These are phyloP conservation scores for Ophiostoma himal-ulmi DNA, from an alignment of 2,329 filamentous ascomycete species.

Conservation along the genomic window DNA sequence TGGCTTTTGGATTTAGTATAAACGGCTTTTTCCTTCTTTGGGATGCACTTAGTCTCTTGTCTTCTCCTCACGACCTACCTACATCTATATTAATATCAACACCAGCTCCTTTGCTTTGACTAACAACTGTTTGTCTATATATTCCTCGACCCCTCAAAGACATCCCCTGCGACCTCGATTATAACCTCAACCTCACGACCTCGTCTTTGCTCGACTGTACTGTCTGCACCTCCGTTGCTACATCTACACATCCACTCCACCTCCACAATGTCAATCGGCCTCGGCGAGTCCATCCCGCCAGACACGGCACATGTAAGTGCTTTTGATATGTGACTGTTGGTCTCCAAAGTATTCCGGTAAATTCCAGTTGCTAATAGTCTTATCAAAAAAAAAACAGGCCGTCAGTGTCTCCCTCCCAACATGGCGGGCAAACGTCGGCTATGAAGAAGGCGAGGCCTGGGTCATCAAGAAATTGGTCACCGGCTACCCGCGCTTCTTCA, in stretches of 20 bases:
- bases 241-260: neutral
- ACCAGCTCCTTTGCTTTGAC: neutral
- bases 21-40: slow-evolving; percentile 13
- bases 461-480: slow-evolving; percentile 80
- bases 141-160: too few species aligned
- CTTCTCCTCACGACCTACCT: neutral
- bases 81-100: neutral
- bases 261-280: slow-evolving; percentile 29
- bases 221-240: neutral
- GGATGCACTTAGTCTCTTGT: neutral
- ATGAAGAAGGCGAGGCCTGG: slow-evolving; percentile 87
- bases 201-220: neutral
- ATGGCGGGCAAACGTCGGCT: slow-evolving; percentile 85
- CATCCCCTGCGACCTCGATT: neutral
- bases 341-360: too few species aligned
- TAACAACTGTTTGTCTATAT: neutral
- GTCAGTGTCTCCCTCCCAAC: slow-evolving; percentile 94
- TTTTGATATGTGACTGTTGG: neutral
- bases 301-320: slow-evolving; percentile 68
- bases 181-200: neutral
- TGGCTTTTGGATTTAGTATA: neutral
- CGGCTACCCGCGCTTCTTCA: slow-evolving; percentile 94
- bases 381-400: slow-evolving; percentile 55
- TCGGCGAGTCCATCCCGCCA: slow-evolving; percentile 69
- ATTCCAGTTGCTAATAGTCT: neutral